Evolutionary conservation across 169 alveolate species (phyloP).

Genomic region (Cryptosporidium ubiquitum): DNA sequence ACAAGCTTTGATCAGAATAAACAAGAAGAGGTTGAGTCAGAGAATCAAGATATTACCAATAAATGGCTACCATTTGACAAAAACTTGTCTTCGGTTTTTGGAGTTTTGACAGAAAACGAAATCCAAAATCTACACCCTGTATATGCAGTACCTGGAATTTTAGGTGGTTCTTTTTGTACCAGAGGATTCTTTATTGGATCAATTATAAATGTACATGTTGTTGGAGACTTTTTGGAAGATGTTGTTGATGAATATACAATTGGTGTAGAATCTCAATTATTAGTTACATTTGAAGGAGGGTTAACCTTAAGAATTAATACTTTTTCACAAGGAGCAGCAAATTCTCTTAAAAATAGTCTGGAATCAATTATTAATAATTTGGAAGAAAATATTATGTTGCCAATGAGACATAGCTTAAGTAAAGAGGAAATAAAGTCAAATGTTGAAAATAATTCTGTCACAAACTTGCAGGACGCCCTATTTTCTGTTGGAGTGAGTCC

Average conservation of each 20-base stretch:
- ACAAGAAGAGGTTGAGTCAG: background rate
- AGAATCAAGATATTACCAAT: background rate
- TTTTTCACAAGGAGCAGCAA: slow-evolving; percentile 64
- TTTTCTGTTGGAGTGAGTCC: slow-evolving; percentile 60
- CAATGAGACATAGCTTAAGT: slow-evolving; percentile 31
- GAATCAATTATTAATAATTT: slow-evolving; percentile 28
- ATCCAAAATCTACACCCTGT: slow-evolving; percentile 46
- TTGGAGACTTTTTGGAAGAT: slow-evolving; percentile 47
- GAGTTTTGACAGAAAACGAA: slow-evolving; percentile 31
- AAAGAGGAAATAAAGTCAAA: background rate
- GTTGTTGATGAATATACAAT: slow-evolving; percentile 40
- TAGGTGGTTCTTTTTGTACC: slow-evolving; percentile 23
- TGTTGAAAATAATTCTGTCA: background rate
- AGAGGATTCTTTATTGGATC: slow-evolving; percentile 71
- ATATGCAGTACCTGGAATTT: slow-evolving; percentile 66
- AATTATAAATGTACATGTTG: slow-evolving; percentile 6
- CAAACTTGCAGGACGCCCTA: background rate
- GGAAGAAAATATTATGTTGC: slow-evolving; percentile 39
- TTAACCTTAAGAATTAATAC: slow-evolving; percentile 35
- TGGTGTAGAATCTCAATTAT: slow-evolving; percentile 36
- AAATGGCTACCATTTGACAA: slow-evolving; percentile 63
- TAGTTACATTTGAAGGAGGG: slow-evolving; percentile 70
- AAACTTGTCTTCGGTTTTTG: slow-evolving; percentile 6
- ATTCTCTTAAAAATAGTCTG: slow-evolving; percentile 27
- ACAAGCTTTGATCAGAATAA: background rate